Evolutionary conservation across 495 filamentous ascomycete species (phyloP).

Genomic region (Penicillium bialowiezense): DNA sequence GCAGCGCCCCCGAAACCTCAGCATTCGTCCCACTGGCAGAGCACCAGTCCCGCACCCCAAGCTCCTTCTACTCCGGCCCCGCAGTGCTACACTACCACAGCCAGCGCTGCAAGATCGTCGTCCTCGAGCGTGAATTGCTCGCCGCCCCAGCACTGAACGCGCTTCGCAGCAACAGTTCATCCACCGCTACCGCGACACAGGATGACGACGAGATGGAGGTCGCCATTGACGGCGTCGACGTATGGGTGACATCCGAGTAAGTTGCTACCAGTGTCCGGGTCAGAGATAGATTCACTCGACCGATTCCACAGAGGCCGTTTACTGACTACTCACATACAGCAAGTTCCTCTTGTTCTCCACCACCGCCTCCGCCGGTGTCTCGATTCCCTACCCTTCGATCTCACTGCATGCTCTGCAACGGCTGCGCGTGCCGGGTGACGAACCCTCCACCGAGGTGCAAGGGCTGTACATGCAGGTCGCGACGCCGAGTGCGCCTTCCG

Average conservation of each 20-base stretch:
- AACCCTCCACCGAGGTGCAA: slow-evolving; percentile 41
- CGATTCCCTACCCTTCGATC: slow-evolving; percentile 84
- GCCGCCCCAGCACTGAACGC: slow-evolving; percentile 28
- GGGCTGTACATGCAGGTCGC: slow-evolving; percentile 81
- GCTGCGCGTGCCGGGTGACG: slow-evolving; percentile 38
- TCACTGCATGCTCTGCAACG: slow-evolving; percentile 84
- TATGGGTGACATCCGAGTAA: slow-evolving; percentile 80
- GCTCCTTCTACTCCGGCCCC: slow-evolving; percentile 74
- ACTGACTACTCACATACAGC: slow-evolving; percentile 37
- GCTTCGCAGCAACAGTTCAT: slow-evolving; percentile 19
- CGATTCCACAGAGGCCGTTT: no score
- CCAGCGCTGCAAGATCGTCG: slow-evolving; percentile 56
- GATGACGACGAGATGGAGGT: slow-evolving; percentile 42
- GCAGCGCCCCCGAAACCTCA: slow-evolving; percentile 42
- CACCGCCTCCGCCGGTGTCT: slow-evolving; percentile 57
- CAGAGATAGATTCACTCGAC: no score
- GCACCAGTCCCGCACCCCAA: slow-evolving; percentile 81
- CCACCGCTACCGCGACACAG: slow-evolving; percentile 15
- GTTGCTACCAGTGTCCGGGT: slow-evolving; percentile 14
- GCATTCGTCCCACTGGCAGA: slow-evolving; percentile 71
- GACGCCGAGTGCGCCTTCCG: slow-evolving; percentile 46
- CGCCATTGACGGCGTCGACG: slow-evolving; percentile 54
- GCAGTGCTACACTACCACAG: slow-evolving; percentile 78
- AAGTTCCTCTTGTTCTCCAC: slow-evolving; percentile 71
- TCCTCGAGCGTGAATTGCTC: slow-evolving; percentile 42